Conservation (phyloP, 345 rosid genomes). For the Arabidopsis arenosa region DNA sequence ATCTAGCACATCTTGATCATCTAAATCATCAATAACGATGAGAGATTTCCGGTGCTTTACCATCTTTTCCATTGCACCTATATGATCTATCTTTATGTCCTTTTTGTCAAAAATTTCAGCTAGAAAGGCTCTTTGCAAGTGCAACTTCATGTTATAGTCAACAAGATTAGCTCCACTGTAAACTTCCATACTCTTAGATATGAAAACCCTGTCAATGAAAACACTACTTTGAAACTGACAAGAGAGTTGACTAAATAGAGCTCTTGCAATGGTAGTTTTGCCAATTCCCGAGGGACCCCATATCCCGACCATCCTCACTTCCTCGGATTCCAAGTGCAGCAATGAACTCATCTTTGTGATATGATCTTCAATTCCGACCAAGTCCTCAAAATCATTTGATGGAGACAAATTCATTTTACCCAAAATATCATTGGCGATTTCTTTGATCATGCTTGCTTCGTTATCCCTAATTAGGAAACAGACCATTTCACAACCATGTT, state of each 20-base stretch:
- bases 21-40: constrained; percentile 59
- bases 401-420: not conserved
- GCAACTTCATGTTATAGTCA: not conserved
- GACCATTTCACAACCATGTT: not conserved
- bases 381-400: not conserved
- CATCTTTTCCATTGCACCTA: not conserved
- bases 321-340: not conserved
- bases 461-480: not conserved
- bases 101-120: not conserved
- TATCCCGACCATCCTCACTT: constrained; percentile 21
- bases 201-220: not conserved
- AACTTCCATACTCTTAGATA: not conserved
- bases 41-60: constrained; percentile 35
- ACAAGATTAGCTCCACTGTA: not conserved
- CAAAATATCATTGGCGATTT: not conserved
- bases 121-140: not conserved
- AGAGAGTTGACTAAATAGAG: not conserved
- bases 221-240: not conserved
- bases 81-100: constrained; percentile 16
- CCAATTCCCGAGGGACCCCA: constrained; percentile 23
- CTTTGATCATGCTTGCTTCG: constrained; percentile 2
- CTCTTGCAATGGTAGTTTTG: constrained; percentile 9
- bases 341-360: not conserved
- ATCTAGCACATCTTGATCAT: constrained; percentile 44
- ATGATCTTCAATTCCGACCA: not conserved